A percentile compares a stretch with the other conserved stretches of the same genome.
Conservation (phyloP, 2,329 filamentous ascomycete genomes). For the Botrytis paeoniae region DNA sequence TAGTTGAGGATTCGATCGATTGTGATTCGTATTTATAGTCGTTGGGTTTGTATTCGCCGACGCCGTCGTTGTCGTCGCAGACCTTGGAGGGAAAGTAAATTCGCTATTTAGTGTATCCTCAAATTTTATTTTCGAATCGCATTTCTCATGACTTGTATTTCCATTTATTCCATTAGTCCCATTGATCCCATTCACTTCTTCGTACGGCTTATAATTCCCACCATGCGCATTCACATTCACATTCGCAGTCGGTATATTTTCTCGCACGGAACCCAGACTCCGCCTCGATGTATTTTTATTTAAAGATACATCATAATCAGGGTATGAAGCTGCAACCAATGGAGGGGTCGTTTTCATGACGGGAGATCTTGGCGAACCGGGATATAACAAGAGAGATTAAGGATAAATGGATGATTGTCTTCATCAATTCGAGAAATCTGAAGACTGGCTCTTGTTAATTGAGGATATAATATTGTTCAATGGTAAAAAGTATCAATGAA, state of each 20-base stretch:
- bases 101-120: neutral
- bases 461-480: neutral
- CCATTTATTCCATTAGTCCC: neutral
- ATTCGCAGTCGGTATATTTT: neutral
- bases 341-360: constrained; percentile 12
- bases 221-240: neutral
- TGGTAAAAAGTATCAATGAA: neutral
- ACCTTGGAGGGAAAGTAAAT: neutral
- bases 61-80: neutral
- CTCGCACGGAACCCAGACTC: constrained; percentile 4
- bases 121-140: constrained; percentile 15
- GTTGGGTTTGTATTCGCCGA: neutral
- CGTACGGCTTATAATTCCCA: neutral
- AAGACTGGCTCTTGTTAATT: neutral
- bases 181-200: neutral
- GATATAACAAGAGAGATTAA: neutral
- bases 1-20: neutral
- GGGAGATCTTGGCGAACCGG: neutral
- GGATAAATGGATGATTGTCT: neutral
- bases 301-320: neutral
- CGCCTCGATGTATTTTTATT: neutral
- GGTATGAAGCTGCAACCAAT: neutral
- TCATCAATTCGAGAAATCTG: neutral
- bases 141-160: neutral
- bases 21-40: neutral